A percentile compares a stretch with the other conserved stretches of the same genome.
Conservation (phyloP, 179 eudicot genomes). For the Nepenthes alata region DNA sequence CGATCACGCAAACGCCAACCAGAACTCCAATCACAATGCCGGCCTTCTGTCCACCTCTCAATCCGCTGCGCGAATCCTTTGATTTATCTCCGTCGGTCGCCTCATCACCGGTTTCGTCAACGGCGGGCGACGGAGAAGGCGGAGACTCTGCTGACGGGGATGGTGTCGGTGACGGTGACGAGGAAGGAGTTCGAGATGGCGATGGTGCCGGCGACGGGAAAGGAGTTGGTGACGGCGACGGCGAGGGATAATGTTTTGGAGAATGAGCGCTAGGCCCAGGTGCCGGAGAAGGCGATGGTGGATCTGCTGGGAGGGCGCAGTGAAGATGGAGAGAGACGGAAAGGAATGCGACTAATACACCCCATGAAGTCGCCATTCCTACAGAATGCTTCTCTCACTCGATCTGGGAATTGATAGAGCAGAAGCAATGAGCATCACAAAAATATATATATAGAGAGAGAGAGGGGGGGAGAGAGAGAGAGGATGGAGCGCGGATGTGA, state of each 20-base stretch:
- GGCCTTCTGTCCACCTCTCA: not conserved
- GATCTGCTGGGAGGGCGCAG: not conserved
- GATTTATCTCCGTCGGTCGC: no score
- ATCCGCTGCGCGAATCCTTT: not conserved
- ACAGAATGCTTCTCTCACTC: no score
- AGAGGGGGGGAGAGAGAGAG: no score
- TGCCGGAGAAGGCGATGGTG: not conserved
- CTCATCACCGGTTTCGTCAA: not conserved
- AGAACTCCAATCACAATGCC: not conserved
- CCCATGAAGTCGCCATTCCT: no score
- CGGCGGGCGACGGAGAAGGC: not conserved
- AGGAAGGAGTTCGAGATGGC: not conserved
- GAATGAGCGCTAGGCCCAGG: not conserved
- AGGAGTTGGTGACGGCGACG: not conserved
- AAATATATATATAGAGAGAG: no score
- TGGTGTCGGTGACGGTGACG: not conserved
- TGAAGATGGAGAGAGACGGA: not conserved
- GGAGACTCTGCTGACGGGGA: not conserved
- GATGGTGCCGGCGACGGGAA: not conserved
- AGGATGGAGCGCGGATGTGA: no score
- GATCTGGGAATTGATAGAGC: no score
- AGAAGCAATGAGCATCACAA: no score
- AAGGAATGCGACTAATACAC: not conserved
- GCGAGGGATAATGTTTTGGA: not conserved
- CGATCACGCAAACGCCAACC: not conserved